A percentile compares a stretch with the other conserved stretches of the same genome.
These are phyloP conservation scores for Claviceps maximensis DNA, from an alignment of 2,329 filamentous ascomycete genomes.

Conservation along the genomic window DNA sequence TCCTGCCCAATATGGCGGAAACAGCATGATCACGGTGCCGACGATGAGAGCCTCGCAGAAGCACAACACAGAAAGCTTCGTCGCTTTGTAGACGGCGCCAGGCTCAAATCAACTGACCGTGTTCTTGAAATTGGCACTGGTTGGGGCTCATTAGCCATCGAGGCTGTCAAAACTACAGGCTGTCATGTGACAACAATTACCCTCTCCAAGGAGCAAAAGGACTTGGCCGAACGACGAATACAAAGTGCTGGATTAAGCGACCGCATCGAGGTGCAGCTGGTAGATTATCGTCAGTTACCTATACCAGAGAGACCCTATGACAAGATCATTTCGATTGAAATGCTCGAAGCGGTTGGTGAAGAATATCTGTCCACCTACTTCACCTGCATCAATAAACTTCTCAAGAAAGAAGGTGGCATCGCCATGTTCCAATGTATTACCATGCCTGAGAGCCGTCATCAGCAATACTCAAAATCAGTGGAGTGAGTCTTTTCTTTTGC, in stretches of 20 bases:
- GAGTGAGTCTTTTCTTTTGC: conserved; percentile 30
- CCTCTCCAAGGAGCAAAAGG: conserved; percentile 55
- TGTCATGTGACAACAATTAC: conserved; percentile 59
- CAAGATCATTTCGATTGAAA: conserved; percentile 63
- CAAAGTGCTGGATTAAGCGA: conserved; percentile 43
- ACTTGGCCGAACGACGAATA: conserved; percentile 52
- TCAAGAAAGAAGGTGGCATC: conserved; percentile 54
- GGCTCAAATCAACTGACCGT: conserved; percentile 50
- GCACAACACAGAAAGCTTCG: conserved; percentile 56
- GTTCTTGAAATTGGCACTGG: conserved; percentile 65
- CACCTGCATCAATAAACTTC: conserved; percentile 43
- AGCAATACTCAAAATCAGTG: conserved; percentile 50
- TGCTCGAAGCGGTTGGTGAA: conserved; percentile 61
- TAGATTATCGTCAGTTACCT: conserved; percentile 54
- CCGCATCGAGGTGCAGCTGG: conserved; percentile 50
- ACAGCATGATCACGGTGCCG: background rate
- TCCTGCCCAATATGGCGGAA: conserved; percentile 54
- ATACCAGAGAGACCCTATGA: conserved; percentile 44
- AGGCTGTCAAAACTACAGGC: conserved; percentile 50
- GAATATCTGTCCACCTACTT: conserved; percentile 59
- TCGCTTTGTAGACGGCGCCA: conserved; percentile 51
- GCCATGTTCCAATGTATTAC: conserved; percentile 67
- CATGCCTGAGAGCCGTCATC: conserved; percentile 57
- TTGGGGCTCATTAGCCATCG: conserved; percentile 63
- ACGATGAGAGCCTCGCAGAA: conserved; percentile 44